Conservation (phyloP, 1,284 basidiomycete genomes). For the Xanthoconium separans region DNA sequence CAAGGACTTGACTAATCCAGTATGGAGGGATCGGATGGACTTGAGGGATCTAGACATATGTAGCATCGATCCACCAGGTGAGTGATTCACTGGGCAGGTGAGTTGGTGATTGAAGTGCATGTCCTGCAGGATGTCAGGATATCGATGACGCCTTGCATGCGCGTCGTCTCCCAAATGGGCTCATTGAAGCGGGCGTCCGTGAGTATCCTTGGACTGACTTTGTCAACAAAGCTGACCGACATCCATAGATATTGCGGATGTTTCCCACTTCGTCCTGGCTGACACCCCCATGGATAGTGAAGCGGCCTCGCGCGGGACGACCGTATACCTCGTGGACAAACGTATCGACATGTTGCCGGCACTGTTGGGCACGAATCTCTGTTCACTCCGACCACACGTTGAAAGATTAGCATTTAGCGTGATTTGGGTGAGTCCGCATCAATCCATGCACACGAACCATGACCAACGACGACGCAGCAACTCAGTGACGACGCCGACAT, state of each 20-base stretch:
- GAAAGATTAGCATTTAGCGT: slow-evolving; percentile 95
- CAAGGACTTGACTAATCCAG: slow-evolving; percentile 53
- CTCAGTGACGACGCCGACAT: slow-evolving; percentile 85
- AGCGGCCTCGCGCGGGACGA: slow-evolving; percentile 93
- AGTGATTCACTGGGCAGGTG: neutral
- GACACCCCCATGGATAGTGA: slow-evolving; percentile 98
- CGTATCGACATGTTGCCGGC: slow-evolving; percentile 98
- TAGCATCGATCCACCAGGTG: slow-evolving; percentile 95
- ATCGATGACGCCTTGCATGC: slow-evolving; percentile 99
- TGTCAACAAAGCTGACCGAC: neutral
- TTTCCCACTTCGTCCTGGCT: slow-evolving; percentile 93
- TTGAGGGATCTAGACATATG: slow-evolving; percentile 87
- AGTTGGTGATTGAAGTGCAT: neutral
- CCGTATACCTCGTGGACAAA: slow-evolving; percentile 98
- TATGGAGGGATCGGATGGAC: slow-evolving; percentile 90
- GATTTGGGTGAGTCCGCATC: slow-evolving; percentile 78
- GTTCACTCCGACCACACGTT: slow-evolving; percentile 90
- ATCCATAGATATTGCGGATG: slow-evolving; percentile 90
- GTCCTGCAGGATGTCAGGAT: slow-evolving; percentile 84
- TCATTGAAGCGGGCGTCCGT: slow-evolving; percentile 98
- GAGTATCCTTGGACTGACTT: slow-evolving; percentile 40
- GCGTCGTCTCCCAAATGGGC: slow-evolving; percentile 84
- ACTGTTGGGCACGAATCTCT: slow-evolving; percentile 94
- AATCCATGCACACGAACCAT: neutral
- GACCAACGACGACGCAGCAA: slow-evolving; percentile 57